Evolutionary conservation across 192 early-diverging fungal species (phyloP).

Genomic region (Coemansia sp.): DNA sequence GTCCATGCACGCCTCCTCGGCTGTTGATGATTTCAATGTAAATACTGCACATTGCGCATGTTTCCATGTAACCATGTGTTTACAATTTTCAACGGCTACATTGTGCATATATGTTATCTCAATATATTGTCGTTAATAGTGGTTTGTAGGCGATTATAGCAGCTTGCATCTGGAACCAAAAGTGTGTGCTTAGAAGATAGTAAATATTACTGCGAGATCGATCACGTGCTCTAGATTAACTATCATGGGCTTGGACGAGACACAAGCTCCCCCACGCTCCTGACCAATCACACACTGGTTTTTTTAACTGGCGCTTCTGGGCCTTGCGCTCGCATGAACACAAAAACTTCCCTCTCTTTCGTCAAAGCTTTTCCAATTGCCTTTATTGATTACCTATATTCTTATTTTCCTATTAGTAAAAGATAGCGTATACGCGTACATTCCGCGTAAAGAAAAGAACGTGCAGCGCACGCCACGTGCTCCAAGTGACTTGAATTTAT

Average conservation of each 20-base stretch:
- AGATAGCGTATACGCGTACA: slow-evolving; percentile 1
- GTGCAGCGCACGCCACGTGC: neutral
- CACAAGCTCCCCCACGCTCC: neutral
- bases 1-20: neutral
- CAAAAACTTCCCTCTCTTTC: neutral
- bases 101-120: too few species aligned
- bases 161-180: neutral
- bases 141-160: neutral
- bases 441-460: neutral
- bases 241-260: neutral
- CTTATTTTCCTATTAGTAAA: neutral
- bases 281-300: neutral
- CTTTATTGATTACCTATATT: neutral
- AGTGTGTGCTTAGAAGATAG: neutral
- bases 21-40: too few species aligned
- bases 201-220: neutral
- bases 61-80: neutral
- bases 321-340: neutral
- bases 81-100: too few species aligned
- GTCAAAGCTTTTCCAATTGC: neutral
- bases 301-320: neutral
- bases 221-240: neutral
- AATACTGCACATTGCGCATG: too few species aligned
- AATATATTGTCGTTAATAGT: too few species aligned
- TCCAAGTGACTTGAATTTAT: neutral